These are phyloP conservation scores for Candolleomyces eurysporus DNA, from an alignment of 768 basidiomycete species.

Conservation along the genomic window DNA sequence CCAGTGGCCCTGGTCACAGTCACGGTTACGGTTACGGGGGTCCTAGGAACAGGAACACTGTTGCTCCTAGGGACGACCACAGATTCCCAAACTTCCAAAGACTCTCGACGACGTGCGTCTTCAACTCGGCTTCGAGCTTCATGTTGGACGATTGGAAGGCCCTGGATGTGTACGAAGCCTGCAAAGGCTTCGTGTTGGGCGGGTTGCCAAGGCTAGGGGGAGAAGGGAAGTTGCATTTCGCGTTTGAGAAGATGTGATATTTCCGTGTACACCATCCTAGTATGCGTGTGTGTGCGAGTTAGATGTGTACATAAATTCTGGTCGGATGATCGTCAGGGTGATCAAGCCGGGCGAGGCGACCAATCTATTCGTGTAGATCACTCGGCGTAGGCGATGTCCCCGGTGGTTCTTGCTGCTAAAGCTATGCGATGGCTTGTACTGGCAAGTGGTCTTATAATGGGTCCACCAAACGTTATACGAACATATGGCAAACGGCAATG, in stretches of 20 bases:
- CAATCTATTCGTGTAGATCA: too few species aligned
- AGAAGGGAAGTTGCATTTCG: background rate
- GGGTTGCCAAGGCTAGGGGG: background rate
- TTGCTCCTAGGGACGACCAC: background rate
- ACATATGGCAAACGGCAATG: too few species aligned
- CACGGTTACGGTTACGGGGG: too few species aligned
- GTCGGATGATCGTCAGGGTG: too few species aligned
- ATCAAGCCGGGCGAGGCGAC: too few species aligned
- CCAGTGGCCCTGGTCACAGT: too few species aligned
- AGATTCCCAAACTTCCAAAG: background rate
- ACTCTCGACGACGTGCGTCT: background rate
- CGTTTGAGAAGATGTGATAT: background rate
- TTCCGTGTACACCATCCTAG: background rate
- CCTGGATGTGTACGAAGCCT: background rate
- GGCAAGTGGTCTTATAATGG: too few species aligned
- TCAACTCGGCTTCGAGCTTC: background rate
- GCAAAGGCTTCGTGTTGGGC: background rate
- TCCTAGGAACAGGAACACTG: background rate
- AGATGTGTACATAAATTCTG: too few species aligned
- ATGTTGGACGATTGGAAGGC: background rate
- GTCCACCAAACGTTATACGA: too few species aligned
- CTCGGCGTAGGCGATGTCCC: too few species aligned
- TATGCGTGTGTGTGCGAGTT: background rate
- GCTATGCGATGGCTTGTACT: too few species aligned
- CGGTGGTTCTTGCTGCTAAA: too few species aligned